These are phyloP conservation scores for Geranomyces variabilis DNA, from an alignment of 192 early-diverging fungal genomes.

Conservation along the genomic window DNA sequence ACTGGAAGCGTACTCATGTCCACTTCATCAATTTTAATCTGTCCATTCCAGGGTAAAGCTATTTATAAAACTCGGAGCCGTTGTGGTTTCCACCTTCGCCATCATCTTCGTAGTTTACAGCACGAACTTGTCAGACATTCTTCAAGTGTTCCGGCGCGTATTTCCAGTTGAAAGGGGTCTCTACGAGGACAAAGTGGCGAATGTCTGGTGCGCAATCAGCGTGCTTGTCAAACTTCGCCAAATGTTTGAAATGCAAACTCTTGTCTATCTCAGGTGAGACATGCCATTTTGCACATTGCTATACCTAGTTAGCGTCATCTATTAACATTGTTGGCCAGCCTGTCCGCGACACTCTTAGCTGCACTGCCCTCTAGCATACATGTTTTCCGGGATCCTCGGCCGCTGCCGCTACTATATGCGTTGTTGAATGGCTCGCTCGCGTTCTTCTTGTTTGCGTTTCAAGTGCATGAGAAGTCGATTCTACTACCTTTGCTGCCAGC, in stretches of 20 bases:
- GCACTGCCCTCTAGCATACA: conserved; percentile 76
- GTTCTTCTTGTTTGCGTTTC: conserved; percentile 97
- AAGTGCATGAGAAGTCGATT: conserved; percentile 97
- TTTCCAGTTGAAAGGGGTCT: conserved; percentile 93
- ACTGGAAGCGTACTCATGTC: background rate
- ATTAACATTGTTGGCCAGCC: conserved; percentile 44
- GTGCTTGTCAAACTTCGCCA: conserved; percentile 81
- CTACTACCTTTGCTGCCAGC: conserved; percentile 81
- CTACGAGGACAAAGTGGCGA: conserved; percentile 99
- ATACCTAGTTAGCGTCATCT: background rate
- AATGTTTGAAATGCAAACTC: conserved; percentile 53
- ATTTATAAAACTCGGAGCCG: conserved; percentile 72
- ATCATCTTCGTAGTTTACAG: conserved; percentile 74
- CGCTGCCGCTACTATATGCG: conserved; percentile 64
- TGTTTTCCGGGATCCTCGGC: conserved; percentile 62
- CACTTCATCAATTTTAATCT: background rate
- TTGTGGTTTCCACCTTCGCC: conserved; percentile 74
- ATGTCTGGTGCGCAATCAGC: conserved; percentile 94
- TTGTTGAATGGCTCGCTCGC: conserved; percentile 78
- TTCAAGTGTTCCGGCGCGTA: conserved; percentile 79
- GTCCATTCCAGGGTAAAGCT: conserved; percentile 40
- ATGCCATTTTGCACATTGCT: background rate
- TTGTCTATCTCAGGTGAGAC: conserved; percentile 71
- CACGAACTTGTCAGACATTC: conserved; percentile 57
- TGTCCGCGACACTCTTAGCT: conserved; percentile 65